Evolutionary conservation across 257 asterid species (phyloP), one percentile per base, ranked within the genome.

Genomic region (Fraxinus excelsior): DNA sequence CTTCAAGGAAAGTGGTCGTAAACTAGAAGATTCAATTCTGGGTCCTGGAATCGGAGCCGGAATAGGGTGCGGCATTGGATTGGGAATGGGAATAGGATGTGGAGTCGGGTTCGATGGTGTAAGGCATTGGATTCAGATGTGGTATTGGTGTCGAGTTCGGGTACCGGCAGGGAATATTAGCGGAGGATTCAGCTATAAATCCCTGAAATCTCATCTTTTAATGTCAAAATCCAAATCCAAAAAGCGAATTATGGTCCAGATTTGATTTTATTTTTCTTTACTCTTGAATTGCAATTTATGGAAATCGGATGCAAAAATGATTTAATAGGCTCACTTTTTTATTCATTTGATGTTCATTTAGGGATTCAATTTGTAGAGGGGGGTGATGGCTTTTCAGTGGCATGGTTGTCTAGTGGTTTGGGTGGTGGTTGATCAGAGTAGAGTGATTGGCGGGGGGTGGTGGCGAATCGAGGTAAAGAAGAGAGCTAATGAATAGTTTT

Each of bases 11-110:
- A 83, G 74, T 69, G 83, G 84, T 42, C 79, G 74, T 72, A 84
- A 80, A 62, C 23, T 80, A 0, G 83, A 85, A 49, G 92, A 87
- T 77, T 82, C 78, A 69, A 85, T 87, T 51, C 70, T 85, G 71
- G 98, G 97, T 2, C 98, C 98, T 19, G 97, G 97, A 16, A 87
- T 83, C 10, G 97, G 98, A 69, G 86, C 85, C 12, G 98, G 98
- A 6, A 72, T 87, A 9, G 98, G 97, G 5, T 91, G 98, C 74
- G 97, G 98, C 31, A 84, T 84, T 32, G 98, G 98, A 10, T 23
- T 93, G 72, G 98, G 98, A 25, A 51, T 89, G 25, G 97, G 94
- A 14, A 82, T 89, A 1, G 90, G 81, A 0, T 97, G 97, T 46
- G 94, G 92, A 44, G 79, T 81, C 21, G 97, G 94, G 3, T 56